phyloP scores from a whole-genome alignment of 495 filamentous ascomycete species.

The Neurospora discreta region DNA sequence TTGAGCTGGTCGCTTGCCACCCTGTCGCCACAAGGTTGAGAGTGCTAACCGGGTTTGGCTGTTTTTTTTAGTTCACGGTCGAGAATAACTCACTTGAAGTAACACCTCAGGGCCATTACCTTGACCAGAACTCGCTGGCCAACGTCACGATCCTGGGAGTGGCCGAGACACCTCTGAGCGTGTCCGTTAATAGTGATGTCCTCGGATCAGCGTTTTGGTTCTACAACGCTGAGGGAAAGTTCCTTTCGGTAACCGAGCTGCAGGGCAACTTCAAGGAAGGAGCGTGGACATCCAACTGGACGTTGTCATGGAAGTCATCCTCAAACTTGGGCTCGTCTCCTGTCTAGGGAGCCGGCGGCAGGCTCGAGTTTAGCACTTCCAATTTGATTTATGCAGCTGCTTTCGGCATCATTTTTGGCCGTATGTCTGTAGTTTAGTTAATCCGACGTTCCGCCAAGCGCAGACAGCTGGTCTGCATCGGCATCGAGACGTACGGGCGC shows the following conservation, averaged over 20 bases:
- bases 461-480: background rate
- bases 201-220: conserved; percentile 31
- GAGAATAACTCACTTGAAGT: conserved; percentile 35
- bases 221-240: conserved; percentile 27
- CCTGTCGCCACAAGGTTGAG: background rate
- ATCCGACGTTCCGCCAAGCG: background rate
- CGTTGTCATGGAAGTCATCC: conserved; percentile 11
- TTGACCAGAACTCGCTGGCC: conserved; percentile 48
- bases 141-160: conserved; percentile 63
- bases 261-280: conserved; percentile 8
- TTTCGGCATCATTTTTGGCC: background rate
- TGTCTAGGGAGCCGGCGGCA: background rate
- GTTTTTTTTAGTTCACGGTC: conserved; percentile 38
- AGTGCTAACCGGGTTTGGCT: background rate
- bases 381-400: background rate
- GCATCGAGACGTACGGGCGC: background rate
- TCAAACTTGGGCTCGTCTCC: background rate
- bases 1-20: background rate
- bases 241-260: conserved; percentile 8
- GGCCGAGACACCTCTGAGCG: conserved; percentile 22
- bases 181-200: conserved; percentile 41
- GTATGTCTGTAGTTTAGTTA: background rate
- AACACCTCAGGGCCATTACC: conserved; percentile 39
- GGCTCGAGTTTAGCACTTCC: background rate
- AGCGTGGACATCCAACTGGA: conserved; percentile 14